These are phyloP conservation scores for Ganoderma multipileum DNA, from an alignment of 1,284 basidiomycete species.

Conservation along the genomic window DNA sequence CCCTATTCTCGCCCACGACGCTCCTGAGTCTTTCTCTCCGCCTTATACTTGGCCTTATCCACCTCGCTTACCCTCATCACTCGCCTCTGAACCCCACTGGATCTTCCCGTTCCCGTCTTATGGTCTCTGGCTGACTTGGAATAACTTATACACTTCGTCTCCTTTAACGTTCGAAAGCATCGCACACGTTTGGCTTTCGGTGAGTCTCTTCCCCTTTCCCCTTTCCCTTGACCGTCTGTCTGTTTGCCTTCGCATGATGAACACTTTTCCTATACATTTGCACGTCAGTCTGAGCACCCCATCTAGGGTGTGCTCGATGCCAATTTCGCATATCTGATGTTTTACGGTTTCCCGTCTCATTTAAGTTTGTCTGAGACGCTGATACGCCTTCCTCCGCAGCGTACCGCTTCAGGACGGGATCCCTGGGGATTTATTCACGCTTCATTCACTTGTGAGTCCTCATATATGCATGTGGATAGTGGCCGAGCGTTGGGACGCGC, in stretches of 20 bases:
- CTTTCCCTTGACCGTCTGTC: not conserved
- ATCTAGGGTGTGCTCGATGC: conserved; percentile 44
- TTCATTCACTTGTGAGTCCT: conserved; percentile 12
- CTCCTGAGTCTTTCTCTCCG: not conserved
- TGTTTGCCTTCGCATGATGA: conserved; percentile 23
- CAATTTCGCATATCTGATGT: conserved; percentile 44
- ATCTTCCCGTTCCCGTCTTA: not conserved
- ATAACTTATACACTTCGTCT: conserved; percentile 24
- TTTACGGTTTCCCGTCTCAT: conserved; percentile 17
- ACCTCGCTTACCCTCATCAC: conserved; percentile 13
- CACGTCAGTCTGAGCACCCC: conserved; percentile 59
- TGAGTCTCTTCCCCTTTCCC: conserved; percentile 14
- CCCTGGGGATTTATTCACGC: not conserved
- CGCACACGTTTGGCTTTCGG: conserved; percentile 3
- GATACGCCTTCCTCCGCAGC: conserved; percentile 10
- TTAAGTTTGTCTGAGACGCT: conserved; percentile 15
- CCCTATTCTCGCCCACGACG: not conserved
- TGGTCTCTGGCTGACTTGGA: conserved; percentile 14
- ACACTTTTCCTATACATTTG: conserved; percentile 43
- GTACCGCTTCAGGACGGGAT: conserved; percentile 6
- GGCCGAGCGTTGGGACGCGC: not conserved
- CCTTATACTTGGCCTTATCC: conserved; percentile 12
- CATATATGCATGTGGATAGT: not conserved
- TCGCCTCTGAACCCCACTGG: conserved; percentile 3
- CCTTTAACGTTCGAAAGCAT: conserved; percentile 1